A percentile compares a stretch with the other conserved stretches of the same genome.
Conservation (phyloP, 2,329 filamentous ascomycete species). For the Neofusicoccum parvum region DNA sequence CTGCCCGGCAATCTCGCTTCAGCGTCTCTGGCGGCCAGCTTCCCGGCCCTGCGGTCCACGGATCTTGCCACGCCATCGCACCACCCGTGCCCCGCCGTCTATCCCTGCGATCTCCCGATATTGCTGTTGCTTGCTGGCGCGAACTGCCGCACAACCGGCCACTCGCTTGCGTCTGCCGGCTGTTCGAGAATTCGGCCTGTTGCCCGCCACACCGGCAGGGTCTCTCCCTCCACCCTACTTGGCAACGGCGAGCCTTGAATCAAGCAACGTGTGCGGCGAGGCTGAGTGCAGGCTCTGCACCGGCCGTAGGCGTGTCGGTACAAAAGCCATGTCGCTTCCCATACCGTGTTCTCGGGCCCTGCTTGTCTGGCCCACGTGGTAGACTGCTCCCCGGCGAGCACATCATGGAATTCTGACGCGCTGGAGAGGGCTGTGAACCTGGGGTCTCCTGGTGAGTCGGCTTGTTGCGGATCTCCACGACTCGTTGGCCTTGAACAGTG, state of each 20-base stretch:
- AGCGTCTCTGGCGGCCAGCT: neutral
- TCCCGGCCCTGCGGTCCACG: neutral
- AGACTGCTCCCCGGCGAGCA: neutral
- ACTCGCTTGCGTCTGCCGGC: neutral
- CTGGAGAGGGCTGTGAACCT: neutral
- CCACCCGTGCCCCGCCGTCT: constrained; percentile 6
- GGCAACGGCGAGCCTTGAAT: neutral
- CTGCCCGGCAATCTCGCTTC: constrained; percentile 16
- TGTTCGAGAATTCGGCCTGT: neutral
- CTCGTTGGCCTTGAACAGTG: neutral
- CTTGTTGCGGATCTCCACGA: neutral
- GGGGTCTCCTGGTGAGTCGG: neutral
- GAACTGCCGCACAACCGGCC: neutral
- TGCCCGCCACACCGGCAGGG: neutral
- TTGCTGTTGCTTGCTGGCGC: neutral
- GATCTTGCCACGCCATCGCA: constrained; percentile 5
- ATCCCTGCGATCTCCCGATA: constrained; percentile 10
- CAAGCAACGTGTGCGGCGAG: neutral
- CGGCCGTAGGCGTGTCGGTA: neutral
- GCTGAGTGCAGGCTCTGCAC: neutral
- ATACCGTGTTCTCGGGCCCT: neutral
- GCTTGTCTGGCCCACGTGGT: neutral
- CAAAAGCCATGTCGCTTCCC: neutral
- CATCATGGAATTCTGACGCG: neutral
- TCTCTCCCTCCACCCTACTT: neutral